Base-by-base conservation (phyloP, 2,329 filamentous ascomycete genomes). In the Exophiala sp. region DNA sequence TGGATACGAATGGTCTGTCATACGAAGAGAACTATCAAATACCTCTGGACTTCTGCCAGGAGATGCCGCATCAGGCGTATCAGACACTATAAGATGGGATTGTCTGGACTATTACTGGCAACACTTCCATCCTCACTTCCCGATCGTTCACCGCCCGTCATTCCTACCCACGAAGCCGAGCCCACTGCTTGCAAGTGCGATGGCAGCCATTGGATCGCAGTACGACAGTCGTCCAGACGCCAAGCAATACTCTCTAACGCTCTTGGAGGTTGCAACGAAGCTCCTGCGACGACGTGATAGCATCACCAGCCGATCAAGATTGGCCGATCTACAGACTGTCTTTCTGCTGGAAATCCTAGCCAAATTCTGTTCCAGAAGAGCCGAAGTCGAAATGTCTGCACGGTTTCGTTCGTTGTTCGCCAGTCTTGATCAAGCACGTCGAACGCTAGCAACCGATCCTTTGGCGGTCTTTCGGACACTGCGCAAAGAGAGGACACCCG, bases 1-100 rank as follows among this genome's bases (percentile, higher is more conserved):
- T 67, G 61, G 67, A 66, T 53, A 64, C 66, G 61, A 71, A 62
- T 65, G 64, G 65, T 59, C 62, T 68, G 54, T 65, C 63, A 57
- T 74, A 69, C 65, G 69, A 70, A 57, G 68, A 67, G 62, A 70
- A 62, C 61, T 66, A 65, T 57, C 68, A 66, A 60, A 65, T 64
- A 53, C 68, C 64, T 61, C 65, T 62, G 62, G 66, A 61, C 42
- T 67, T 65, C 38, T 69, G 64, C 62, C 63, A 61, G 55, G 60
- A 64, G 47, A 65, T 65, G 49, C 63, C 65, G 61, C 64, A 63
- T 54, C 70, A 68, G 69, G 68, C 64, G 61, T 69, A 65, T 56
- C 70, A 59, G 67, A 66, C 62, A 59, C 63, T 64, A 55, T 68
- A 57, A 68, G 71, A 71, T 66, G 65, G 65, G 64, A 70, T 48